phyloP scores from a whole-genome alignment of 768 basidiomycete species.

The Trametes cingulata region DNA sequence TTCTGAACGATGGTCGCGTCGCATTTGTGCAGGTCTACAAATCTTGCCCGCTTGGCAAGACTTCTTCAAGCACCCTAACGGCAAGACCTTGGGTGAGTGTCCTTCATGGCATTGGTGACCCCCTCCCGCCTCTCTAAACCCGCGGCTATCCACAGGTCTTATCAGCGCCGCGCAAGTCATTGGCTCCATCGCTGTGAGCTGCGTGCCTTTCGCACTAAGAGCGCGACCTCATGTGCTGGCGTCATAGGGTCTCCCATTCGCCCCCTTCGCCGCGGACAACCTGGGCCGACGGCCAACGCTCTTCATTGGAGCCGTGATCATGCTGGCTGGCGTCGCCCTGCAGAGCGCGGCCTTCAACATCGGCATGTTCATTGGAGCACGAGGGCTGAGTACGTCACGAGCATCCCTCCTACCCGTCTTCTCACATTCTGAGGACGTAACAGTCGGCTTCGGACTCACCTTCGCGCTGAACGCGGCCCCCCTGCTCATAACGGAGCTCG shows the following conservation, averaged over 20 bases:
- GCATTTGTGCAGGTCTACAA: conserved; percentile 52
- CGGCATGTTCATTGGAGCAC: conserved; percentile 55
- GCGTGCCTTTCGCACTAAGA: neutral
- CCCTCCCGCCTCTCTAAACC: neutral
- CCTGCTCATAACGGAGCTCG: conserved; percentile 62
- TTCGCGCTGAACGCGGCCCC: conserved; percentile 66
- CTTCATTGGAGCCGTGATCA: conserved; percentile 60
- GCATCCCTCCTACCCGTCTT: neutral
- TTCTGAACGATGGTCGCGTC: conserved; percentile 21
- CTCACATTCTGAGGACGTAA: conserved; percentile 11
- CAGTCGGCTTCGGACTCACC: conserved; percentile 65
- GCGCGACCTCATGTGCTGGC: neutral
- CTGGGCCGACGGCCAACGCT: conserved; percentile 62
- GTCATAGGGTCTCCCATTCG: conserved; percentile 56
- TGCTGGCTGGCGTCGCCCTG: conserved; percentile 62
- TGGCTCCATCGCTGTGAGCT: conserved; percentile 28
- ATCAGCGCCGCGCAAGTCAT: conserved; percentile 62
- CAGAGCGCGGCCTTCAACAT: conserved; percentile 52
- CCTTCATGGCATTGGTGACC: neutral
- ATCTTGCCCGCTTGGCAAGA: conserved; percentile 64
- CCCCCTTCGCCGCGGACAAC: conserved; percentile 59
- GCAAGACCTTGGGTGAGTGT: conserved; percentile 48
- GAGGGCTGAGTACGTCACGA: conserved; percentile 48
- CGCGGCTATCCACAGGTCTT: conserved; percentile 42
- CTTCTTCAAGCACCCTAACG: conserved; percentile 54